Base-by-base conservation (phyloP, 2,329 filamentous ascomycete genomes). In the Penicillium occitanis region DNA sequence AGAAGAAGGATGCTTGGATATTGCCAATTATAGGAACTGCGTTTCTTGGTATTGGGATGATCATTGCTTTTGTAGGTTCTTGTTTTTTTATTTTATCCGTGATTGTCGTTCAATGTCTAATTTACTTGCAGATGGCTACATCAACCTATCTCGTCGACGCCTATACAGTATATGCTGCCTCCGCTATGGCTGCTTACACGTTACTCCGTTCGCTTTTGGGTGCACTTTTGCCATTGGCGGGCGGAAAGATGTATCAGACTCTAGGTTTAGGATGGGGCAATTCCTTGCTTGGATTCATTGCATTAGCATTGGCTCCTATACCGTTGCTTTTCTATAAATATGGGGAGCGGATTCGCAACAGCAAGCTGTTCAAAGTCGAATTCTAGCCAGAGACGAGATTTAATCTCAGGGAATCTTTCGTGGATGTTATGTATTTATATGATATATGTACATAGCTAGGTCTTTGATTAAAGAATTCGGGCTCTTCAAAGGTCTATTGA, bases 71-170 rank as follows among this genome's bases (percentile, higher is more conserved):
- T 68, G 73, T 77, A 68, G 63, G 72, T 70, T 67, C 61, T 55
- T 63, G 25, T 66, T 25, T 61, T 0, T 8, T 8, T 70, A 28
- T 50, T 53, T 22, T 62, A 53, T 14, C 11, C 64, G 37, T 25
- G 55, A 40, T 22, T n/a, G 0, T 37, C 8, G 5, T 42, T 42
- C 30, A 6, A 11, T 42, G 13, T 40, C 69, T 68, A 66, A 70
- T 19, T n/a, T 28, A 42, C 2, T 33, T 64, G 8, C 83, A 86
- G 60, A 73, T 74, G 72, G 83, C 83, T 57, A 81, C 84, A 50
- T 84, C 86, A 53, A 87, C 86, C 2, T 90, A 90, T 70, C 80
- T 90, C 1, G 83, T 90, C 17, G 87, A 89, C 63, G 77, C 79
- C 0, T 84, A 80, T 67, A 80, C 81, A 0, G 73, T 78, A 0